Conservation (phyloP, 495 filamentous ascomycete genomes). For the Bombardia bombarda region DNA sequence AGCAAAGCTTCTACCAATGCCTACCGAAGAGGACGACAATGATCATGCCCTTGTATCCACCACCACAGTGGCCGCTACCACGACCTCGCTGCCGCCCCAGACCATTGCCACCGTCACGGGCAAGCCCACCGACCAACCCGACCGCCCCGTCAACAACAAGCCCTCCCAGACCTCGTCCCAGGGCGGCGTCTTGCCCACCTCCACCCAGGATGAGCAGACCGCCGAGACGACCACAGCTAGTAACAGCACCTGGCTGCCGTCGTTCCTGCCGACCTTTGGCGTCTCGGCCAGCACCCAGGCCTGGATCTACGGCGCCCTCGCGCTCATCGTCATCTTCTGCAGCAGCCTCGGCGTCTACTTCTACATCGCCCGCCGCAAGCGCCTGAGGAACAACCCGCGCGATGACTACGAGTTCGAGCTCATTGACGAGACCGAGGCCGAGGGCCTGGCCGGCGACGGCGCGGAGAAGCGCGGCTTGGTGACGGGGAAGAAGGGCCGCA, state of each 20-base stretch:
- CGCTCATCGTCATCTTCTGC: constrained; percentile 80
- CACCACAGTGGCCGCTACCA: constrained; percentile 30
- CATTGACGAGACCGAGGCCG: constrained; percentile 73
- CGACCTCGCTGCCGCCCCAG: constrained; percentile 29
- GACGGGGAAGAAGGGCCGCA: constrained; percentile 24
- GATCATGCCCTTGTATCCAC: constrained; percentile 56
- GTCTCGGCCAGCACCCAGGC: constrained; percentile 80
- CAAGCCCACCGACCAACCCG: constrained; percentile 61
- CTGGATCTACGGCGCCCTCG: constrained; percentile 88
- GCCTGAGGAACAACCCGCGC: constrained; percentile 61
- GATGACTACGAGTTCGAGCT: constrained; percentile 95
- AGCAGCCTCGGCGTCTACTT: constrained; percentile 71
- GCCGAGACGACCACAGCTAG: constrained; percentile 29
- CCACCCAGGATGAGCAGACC: constrained; percentile 15
- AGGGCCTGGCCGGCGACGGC: constrained; percentile 35
- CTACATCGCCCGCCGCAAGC: constrained; percentile 67
- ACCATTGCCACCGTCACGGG: constrained; percentile 23
- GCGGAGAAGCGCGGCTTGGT: constrained; percentile 13
- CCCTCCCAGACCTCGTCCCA: constrained; percentile 33
- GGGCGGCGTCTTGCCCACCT: constrained; percentile 14
- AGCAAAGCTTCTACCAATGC: constrained; percentile 69
- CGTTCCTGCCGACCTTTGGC: constrained; percentile 92
- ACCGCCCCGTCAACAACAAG: constrained; percentile 62
- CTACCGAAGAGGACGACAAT: constrained; percentile 72
- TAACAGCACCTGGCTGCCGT: constrained; percentile 58